Base-by-base conservation (phyloP, 2,329 filamentous ascomycete genomes). In the Trichoderma asperellum region DNA sequence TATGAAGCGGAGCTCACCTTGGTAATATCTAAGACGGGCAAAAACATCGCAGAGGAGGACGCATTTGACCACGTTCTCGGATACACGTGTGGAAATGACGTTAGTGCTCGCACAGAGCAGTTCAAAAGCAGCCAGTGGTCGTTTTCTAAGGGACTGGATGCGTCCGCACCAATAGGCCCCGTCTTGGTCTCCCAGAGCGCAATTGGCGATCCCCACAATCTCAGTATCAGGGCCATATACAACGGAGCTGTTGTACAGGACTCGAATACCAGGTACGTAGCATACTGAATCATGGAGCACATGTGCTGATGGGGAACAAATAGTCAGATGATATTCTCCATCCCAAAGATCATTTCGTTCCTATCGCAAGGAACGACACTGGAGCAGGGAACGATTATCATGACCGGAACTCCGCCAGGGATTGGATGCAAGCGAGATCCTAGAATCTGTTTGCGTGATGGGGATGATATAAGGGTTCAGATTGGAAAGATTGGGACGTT, bases 1-100 rank as follows among this genome's bases (percentile, higher is more conserved):
- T 59, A 59, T 35, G 57, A 59, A 40, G 57, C 57, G 34, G 57
- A 59, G 18, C 57, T 59, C 37, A 35, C 35, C 3, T 27, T 59
- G 5, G 18, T 35, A 35, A 59, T 43, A 43, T 43, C 40, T 7
- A 59, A 5, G 57, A 59, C 35, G 21, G 57, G 34, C 16, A 24
- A 35, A 24, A 35, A 59, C 16, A 59, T 40, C 10, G 7, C 34
- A 27, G 57, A 59, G 7, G 57, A 59, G 6, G 18, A 59, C 5
- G 57, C 57, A 16, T 21, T 27, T 16, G 35, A 59, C 12, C 37
- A 59, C 4, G 34, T 59, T 40, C 57, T 59, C 12, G 57, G 57
- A 2, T 59, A 59, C 18, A 59, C 34, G 5, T 59, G 57, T 27
- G 37, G 57, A 5, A 59, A 59, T 27, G 57, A 59, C 16, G 7